Evolutionary conservation across 148 eudicot genomes (phyloP).

Genomic region (Rhododendron henanense): DNA sequence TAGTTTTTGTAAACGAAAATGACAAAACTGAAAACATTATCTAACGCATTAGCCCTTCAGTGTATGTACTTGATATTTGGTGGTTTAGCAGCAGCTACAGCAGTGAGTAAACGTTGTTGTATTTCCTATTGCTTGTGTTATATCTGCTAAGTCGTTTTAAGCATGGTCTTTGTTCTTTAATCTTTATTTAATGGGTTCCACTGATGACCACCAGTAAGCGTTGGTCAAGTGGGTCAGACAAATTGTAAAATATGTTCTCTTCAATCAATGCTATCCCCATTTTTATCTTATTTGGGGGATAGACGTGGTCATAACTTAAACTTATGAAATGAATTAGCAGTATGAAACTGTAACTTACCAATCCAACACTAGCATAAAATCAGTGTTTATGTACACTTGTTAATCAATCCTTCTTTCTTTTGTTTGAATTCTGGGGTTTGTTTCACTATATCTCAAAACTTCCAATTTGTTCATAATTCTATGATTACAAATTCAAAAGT

Average conservation of each 20-base stretch:
- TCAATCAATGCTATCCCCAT: not conserved
- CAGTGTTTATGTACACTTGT: not conserved
- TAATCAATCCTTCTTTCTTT: not conserved
- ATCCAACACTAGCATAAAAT: not conserved
- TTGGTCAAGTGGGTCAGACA: not conserved
- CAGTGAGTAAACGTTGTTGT: not conserved
- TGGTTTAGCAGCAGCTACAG: not conserved
- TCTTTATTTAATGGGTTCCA: not conserved
- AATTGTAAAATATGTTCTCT: not conserved
- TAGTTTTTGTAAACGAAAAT: not conserved
- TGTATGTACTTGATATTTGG: not conserved
- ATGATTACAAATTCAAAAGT: not conserved
- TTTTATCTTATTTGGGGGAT: not conserved
- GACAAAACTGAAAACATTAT: not conserved
- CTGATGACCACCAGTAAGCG: not conserved
- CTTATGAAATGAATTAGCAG: not conserved
- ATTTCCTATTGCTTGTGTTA: not conserved
- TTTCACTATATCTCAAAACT: not conserved
- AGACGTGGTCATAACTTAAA: not conserved
- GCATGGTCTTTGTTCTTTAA: not conserved
- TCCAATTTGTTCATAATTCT: not conserved
- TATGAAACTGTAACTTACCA: not conserved
- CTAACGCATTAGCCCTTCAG: not conserved
- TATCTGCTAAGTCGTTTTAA: not conserved
- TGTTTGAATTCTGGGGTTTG: not conserved